Evolutionary conservation across 768 basidiomycete genomes (phyloP).

Genomic region (Agrocybe praecox): DNA sequence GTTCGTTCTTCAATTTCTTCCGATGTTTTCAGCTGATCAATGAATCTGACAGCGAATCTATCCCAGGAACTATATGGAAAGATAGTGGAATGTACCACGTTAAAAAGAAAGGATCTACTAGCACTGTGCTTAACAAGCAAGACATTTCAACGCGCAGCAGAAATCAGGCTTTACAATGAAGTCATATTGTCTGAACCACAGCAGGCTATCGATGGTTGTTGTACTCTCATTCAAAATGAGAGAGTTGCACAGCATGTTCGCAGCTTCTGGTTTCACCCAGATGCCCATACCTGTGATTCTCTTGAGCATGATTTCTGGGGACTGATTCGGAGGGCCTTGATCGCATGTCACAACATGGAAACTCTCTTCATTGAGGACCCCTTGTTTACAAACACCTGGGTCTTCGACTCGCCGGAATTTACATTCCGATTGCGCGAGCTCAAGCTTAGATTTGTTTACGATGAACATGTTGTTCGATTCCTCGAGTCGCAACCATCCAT

Average conservation of each 20-base stretch:
- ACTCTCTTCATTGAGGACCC: constrained; percentile 43
- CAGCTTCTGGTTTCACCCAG: constrained; percentile 40
- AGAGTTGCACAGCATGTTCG: constrained; percentile 44
- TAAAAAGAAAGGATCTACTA: constrained; percentile 35
- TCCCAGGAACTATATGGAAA: constrained; percentile 45
- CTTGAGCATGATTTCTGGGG: constrained; percentile 44
- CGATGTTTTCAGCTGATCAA: too few species aligned
- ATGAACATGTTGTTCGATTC: constrained; percentile 46
- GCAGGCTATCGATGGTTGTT: constrained; percentile 34
- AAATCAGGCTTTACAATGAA: constrained; percentile 47
- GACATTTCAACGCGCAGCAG: constrained; percentile 49
- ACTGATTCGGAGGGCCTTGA: constrained; percentile 42
- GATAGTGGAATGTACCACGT: constrained; percentile 38
- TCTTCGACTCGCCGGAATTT: constrained; percentile 40
- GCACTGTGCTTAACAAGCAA: constrained; percentile 48
- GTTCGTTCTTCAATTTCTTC: too few species aligned
- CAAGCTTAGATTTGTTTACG: constrained; percentile 52
- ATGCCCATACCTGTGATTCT: constrained; percentile 19
- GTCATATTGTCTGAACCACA: constrained; percentile 40
- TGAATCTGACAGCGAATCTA: constrained; percentile 25
- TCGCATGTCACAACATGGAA: constrained; percentile 45
- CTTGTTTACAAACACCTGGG: constrained; percentile 41
- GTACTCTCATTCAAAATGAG: constrained; percentile 36
- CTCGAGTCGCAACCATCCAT: constrained; percentile 48
- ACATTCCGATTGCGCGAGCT: constrained; percentile 53